A percentile compares a stretch with the other conserved stretches of the same genome.
Conservation (phyloP, 1,284 basidiomycete genomes). For the Apiotrichum laibachii region DNA sequence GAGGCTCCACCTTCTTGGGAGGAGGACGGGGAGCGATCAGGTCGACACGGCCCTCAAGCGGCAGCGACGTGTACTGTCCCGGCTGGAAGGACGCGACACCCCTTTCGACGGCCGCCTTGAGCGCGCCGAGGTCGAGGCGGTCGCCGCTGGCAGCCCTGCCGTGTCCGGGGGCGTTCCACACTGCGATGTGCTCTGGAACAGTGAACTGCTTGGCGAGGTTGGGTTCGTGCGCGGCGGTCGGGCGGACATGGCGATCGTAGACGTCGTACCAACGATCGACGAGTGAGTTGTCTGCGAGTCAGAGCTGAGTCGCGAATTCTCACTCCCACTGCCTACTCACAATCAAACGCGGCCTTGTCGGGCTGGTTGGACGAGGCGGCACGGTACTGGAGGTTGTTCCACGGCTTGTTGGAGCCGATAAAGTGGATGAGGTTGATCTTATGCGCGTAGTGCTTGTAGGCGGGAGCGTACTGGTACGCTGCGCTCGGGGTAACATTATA, state of each 20-base stretch:
- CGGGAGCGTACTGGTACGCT: slow-evolving; percentile 95
- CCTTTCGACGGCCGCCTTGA: slow-evolving; percentile 64
- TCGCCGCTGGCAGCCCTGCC: not conserved
- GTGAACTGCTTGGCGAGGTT: slow-evolving; percentile 59
- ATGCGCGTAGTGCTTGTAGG: slow-evolving; percentile 86
- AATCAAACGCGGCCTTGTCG: slow-evolving; percentile 43
- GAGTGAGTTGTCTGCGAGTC: slow-evolving; percentile 55
- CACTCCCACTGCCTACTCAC: slow-evolving; percentile 25
- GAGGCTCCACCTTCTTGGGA: not conserved
- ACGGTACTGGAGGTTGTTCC: slow-evolving; percentile 69
- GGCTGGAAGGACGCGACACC: slow-evolving; percentile 57
- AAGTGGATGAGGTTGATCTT: slow-evolving; percentile 89
- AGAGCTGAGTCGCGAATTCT: not conserved
- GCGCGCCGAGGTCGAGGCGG: slow-evolving; percentile 63
- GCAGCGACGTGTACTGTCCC: slow-evolving; percentile 73
- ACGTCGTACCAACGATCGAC: slow-evolving; percentile 86
- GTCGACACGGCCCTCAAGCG: slow-evolving; percentile 79
- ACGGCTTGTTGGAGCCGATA: slow-evolving; percentile 91
- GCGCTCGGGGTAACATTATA: slow-evolving; percentile 99
- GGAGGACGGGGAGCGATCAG: slow-evolving; percentile 58
- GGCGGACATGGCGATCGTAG: slow-evolving; percentile 80
- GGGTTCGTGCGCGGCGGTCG: slow-evolving; percentile 45
- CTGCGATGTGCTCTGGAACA: slow-evolving; percentile 66
- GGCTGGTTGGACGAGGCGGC: slow-evolving; percentile 53
- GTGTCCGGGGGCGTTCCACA: slow-evolving; percentile 59